Conservation (phyloP, 139 green algal genomes). For the Yamagishiella unicocca region DNA sequence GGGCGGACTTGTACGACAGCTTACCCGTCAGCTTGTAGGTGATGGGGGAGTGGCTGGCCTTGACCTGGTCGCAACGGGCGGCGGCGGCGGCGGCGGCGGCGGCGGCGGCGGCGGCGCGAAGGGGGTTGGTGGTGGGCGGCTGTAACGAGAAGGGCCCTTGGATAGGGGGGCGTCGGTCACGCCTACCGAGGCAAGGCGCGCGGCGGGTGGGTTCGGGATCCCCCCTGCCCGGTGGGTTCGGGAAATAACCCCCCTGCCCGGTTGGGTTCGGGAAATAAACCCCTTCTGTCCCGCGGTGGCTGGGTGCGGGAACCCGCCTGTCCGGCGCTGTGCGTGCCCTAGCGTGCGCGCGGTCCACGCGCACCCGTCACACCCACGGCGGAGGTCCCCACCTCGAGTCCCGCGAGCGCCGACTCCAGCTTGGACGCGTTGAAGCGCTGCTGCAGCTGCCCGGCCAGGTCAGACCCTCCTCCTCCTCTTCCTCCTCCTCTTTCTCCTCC, state of each 20-base stretch:
- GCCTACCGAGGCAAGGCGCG: no score
- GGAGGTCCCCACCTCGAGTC: conserved; percentile 4
- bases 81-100: no score
- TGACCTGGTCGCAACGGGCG: not conserved
- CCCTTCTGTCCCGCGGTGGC: no score
- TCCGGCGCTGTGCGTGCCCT: not conserved
- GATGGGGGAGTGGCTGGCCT: not conserved
- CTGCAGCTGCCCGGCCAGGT: not conserved
- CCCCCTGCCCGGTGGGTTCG: no score
- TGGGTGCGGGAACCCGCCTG: not conserved
- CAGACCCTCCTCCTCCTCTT: no score
- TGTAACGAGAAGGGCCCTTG: not conserved
- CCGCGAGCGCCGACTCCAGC: conserved; percentile 4
- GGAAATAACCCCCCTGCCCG: no score
- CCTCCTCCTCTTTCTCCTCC: no score
- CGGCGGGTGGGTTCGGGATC: not conserved
- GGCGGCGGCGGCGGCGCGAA: not conserved
- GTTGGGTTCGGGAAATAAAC: no score
- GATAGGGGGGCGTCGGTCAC: not conserved
- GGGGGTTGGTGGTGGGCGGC: not conserved
- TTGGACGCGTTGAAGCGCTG: not conserved
- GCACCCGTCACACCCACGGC: not conserved
- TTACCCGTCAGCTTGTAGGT: not conserved
- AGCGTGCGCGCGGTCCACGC: not conserved
- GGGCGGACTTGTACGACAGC: not conserved